A percentile compares a stretch with the other conserved stretches of the same genome.
phyloP scores from a whole-genome alignment of 164 flowering plant species.

The Liriodendron chinense region DNA sequence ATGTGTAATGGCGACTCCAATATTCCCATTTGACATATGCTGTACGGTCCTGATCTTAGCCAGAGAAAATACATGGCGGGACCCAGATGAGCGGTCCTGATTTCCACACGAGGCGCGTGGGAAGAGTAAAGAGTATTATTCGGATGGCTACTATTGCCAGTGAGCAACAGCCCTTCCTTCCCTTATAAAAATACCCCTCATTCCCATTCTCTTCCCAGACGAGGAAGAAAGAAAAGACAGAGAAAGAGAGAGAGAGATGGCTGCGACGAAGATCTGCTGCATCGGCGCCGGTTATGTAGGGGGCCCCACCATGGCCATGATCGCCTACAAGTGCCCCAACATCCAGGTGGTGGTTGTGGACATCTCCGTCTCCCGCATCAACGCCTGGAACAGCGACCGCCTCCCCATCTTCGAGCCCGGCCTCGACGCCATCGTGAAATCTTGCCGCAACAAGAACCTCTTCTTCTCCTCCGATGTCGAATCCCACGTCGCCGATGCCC shows the following conservation, averaged over 20 bases:
- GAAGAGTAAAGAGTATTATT: too few species aligned
- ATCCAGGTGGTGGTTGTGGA: conserved; percentile 26
- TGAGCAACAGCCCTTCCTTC: too few species aligned
- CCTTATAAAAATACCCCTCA: too few species aligned
- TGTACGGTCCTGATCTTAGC: too few species aligned
- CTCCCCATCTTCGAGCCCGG: conserved; percentile 30
- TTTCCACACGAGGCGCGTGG: too few species aligned
- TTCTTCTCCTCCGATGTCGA: conserved; percentile 25
- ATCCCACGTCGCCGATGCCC: conserved; percentile 18
- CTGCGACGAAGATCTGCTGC: conserved; percentile 23
- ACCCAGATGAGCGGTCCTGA: too few species aligned
- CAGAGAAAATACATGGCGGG: too few species aligned
- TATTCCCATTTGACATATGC: too few species aligned
- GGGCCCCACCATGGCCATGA: conserved; percentile 28
- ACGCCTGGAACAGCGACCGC: conserved; percentile 25
- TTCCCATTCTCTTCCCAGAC: too few species aligned
- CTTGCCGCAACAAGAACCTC: conserved; percentile 20
- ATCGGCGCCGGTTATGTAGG: conserved; percentile 30
- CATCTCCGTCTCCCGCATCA: conserved; percentile 21
- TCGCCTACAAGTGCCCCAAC: conserved; percentile 22
- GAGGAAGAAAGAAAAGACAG: neutral
- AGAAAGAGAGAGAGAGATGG: neutral
- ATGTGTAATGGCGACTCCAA: too few species aligned
- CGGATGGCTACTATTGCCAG: too few species aligned
- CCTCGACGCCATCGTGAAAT: conserved; percentile 20